phyloP scores from a whole-genome alignment of 106 monocot species.

The Dendrobium officinale region DNA sequence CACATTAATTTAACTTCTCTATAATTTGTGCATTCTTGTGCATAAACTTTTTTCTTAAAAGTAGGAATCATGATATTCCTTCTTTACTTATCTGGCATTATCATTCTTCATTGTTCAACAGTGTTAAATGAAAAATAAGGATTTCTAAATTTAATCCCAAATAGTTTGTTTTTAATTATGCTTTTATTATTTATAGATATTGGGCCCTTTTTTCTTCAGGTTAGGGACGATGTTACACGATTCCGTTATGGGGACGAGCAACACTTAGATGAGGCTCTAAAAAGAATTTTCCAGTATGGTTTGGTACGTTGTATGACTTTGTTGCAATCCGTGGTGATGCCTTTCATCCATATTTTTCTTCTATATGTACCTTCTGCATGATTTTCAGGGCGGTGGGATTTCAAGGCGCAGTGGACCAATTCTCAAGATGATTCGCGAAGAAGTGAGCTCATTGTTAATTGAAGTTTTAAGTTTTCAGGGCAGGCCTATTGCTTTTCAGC shows the following conservation, averaged over 20 bases:
- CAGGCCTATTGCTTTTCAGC: neutral
- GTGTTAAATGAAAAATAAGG: neutral
- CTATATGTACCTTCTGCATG: neutral
- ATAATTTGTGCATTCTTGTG: no score
- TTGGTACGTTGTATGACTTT: conserved; percentile 38
- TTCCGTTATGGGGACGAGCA: conserved; percentile 99
- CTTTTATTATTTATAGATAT: neutral
- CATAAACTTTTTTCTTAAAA: no score
- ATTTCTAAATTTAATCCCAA: neutral
- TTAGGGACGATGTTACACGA: conserved; percentile 88
- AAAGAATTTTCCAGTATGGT: conserved; percentile 96
- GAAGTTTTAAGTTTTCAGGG: neutral
- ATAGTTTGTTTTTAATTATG: neutral
- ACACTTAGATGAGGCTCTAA: conserved; percentile 96
- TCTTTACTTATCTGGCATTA: no score
- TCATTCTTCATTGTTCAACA: neutral
- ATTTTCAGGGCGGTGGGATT: conserved; percentile 83
- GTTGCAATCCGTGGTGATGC: neutral
- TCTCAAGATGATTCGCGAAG: conserved; percentile 79
- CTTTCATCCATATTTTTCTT: neutral
- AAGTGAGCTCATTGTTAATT: conserved; percentile 39
- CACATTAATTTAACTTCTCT: no score
- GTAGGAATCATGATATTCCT: no score
- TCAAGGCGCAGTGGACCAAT: conserved; percentile 77
- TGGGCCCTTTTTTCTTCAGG: conserved; percentile 26